Conservation (phyloP, 179 eudicot species). For the Amaranthus tricolor region DNA sequence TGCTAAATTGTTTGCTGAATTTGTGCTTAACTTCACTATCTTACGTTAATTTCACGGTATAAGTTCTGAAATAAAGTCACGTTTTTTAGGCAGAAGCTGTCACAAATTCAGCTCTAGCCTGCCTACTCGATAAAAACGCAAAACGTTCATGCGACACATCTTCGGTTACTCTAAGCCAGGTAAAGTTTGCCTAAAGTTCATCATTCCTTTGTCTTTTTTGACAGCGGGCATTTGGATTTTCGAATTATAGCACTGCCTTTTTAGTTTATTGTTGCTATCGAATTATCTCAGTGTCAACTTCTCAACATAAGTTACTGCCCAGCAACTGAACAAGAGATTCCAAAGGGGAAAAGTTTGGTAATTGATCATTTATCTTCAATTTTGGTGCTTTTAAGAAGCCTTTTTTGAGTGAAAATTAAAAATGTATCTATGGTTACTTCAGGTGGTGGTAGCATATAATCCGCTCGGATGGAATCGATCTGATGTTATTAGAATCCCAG, state of each 20-base stretch:
- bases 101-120: slow-evolving; percentile 60
- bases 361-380: neutral
- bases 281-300: slow-evolving; percentile 60
- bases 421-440: slow-evolving; percentile 22
- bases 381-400: neutral
- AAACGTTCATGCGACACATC: slow-evolving; percentile 37
- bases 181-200: slow-evolving; percentile 19
- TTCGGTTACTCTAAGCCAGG: slow-evolving; percentile 51
- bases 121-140: slow-evolving; percentile 43
- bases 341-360: slow-evolving; percentile 81
- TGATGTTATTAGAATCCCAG: slow-evolving; percentile 70
- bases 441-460: slow-evolving; percentile 85
- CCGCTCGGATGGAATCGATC: slow-evolving; percentile 89
- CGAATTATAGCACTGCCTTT: neutral
- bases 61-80: slow-evolving; percentile 2
- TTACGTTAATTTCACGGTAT: neutral
- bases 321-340: slow-evolving; percentile 66
- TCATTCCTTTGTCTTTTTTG: neutral
- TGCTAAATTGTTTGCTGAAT: slow-evolving; percentile 9
- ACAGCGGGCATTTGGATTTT: neutral
- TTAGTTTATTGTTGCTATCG: neutral
- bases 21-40: slow-evolving; percentile 1
- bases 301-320: slow-evolving; percentile 91
- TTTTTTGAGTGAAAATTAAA: neutral
- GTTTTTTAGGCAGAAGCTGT: slow-evolving; percentile 63